Evolutionary conservation across 2,329 filamentous ascomycete genomes (phyloP), one percentile per base, ranked within the genome.

Genomic region (Ilyonectria mors-panacis): DNA sequence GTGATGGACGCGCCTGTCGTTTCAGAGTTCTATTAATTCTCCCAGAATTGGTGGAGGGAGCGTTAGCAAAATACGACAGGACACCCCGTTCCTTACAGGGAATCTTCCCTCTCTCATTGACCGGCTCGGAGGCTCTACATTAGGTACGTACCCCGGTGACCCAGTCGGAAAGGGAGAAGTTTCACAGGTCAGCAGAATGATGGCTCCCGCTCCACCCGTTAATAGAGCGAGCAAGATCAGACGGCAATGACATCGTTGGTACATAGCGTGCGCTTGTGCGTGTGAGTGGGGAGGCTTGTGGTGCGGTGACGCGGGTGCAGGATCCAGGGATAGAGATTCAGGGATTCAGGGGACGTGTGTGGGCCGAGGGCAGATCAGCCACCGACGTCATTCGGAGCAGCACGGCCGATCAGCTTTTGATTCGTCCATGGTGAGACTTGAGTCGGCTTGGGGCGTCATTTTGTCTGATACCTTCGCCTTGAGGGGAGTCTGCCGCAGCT

Each of bases 381-480:
- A 72, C 59, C 59, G 45, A 76, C 74, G 75, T 76, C 75, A 76
- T 69, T 73, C n/a, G 67, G 57, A n/a, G 60, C n/a, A 66, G 55
- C 39, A 47, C 39, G 51, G 61, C 67, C 64, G 64, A 71, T 71
- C 57, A 45, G 57, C 56, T 61, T 72, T 47, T 66, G 53, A 70
- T 75, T 70, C 68, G 66, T 59, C 42, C 59, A 62, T 30, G 42
- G 28, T 58, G 59, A 55, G 63, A 39, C 54, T 30, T 45, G 37
- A 23, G 54, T 42, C 23, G 33, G 28, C 26, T 57, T n/a, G 39
- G 5, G 17, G 39, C 17, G 39, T n/a, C 39, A 42, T 39, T 15
- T 2, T n/a, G 30, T 42, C 39, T 42, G 39, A 42, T 42, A 6
- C 15, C 39, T 6, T 42, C 17, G 39, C 39, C 6, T 42, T 8